phyloP scores from a whole-genome alignment of 2,329 filamentous ascomycete genomes.

The Verticillium tricorpus region DNA sequence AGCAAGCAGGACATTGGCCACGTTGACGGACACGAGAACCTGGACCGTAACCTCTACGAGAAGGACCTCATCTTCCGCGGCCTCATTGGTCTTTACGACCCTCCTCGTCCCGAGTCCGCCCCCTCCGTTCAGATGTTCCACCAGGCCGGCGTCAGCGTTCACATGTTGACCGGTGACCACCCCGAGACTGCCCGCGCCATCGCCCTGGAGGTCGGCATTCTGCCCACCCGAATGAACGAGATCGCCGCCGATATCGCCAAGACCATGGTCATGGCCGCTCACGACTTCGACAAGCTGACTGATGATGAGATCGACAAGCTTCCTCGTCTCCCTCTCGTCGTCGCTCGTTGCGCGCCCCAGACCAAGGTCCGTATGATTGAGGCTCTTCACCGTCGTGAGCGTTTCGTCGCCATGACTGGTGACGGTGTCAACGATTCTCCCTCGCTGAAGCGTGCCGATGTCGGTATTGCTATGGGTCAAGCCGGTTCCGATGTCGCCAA shows the following conservation, averaged over 20 bases:
- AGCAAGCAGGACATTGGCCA: conserved; percentile 35
- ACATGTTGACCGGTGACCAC: conserved; percentile 69
- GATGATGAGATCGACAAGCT: conserved; percentile 59
- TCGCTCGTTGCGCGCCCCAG: conserved; percentile 61
- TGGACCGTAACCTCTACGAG: conserved; percentile 54
- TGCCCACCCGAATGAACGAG: conserved; percentile 45
- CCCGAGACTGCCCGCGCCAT: conserved; percentile 62
- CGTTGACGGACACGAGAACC: conserved; percentile 31
- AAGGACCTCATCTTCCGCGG: conserved; percentile 61
- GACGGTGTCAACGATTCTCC: conserved; percentile 70
- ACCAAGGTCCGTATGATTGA: conserved; percentile 71
- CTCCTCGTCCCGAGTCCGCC: conserved; percentile 63
- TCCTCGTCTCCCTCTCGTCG: conserved; percentile 58
- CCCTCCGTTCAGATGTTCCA: conserved; percentile 54
- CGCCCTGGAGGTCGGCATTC: conserved; percentile 58
- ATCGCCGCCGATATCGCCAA: conserved; percentile 50
- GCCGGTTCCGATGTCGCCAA: conserved; percentile 68
- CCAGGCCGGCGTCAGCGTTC: conserved; percentile 58
- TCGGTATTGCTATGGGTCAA: conserved; percentile 68
- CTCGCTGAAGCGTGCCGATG: conserved; percentile 62
- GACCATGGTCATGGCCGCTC: conserved; percentile 61
- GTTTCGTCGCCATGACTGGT: conserved; percentile 68
- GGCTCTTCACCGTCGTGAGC: conserved; percentile 58
- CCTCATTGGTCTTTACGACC: conserved; percentile 68
- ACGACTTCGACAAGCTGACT: conserved; percentile 62